Evolutionary conservation across 164 flowering plant genomes (phyloP), one percentile per base, ranked within the genome.

Genomic region (Buxus sempervirens): DNA sequence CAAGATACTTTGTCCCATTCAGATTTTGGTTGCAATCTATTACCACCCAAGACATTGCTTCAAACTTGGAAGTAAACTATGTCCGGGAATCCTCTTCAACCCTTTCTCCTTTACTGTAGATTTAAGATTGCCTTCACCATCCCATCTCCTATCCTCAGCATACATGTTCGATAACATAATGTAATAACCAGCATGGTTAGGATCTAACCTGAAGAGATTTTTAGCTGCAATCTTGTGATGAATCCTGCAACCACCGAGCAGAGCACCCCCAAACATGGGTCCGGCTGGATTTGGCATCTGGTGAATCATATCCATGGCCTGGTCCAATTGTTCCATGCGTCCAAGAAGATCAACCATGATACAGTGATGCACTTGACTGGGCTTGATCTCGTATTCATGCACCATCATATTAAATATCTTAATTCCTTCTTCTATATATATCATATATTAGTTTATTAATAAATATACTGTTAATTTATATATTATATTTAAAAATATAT

Each of bases 331-430:
- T 25, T 88, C 89, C 14, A 32, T 75, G 32, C 90, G 84, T 22
- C 89, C 83, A 21, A 87, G 78, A 32, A 87, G 83, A 75, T 87
- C 91, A 65, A 85, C 88, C 69, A 82, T 58, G 59, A 82, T 73
- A 23, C 76, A 78, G 58, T 80, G 80, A 72, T 85, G 90, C 58
- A 86, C 85, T n/a, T 75, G 61, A 56, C 60, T 67, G 0, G 85
- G 90, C 57, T 53, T 62, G 27, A 84, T 51, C 18, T 61, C 48
- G 61, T 74, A 73, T 4, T 71, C 70, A 38, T 71, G 62, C 16
- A 73, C 70, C 92, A 86, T 88, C 36, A 55, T 68, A 49, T 83
- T 28, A 59, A 86, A 83, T 27, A 81, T 65, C 51, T 74, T 41
- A 36, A 78, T 72, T 22, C 88, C 92, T 66, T 83, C 83, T 55